Evolutionary conservation across 2,329 filamentous ascomycete species (phyloP).

Genomic region (Fusarium papillatum): DNA sequence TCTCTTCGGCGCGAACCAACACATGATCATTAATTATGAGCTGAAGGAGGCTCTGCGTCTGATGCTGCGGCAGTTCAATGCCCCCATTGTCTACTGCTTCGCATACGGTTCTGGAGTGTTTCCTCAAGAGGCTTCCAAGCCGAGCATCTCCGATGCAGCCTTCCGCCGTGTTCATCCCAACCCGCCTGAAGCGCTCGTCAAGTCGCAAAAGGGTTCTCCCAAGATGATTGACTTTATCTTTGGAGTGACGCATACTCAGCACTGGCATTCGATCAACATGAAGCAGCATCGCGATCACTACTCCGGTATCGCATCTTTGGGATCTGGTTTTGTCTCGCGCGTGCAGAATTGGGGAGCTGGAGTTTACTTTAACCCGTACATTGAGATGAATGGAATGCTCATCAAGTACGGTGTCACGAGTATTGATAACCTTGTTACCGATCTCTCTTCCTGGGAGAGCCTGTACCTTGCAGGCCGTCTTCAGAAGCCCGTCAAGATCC

Average conservation of each 20-base stretch:
- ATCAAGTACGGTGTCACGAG: slow-evolving; percentile 99
- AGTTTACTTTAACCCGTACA: slow-evolving; percentile 97
- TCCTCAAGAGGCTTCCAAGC: slow-evolving; percentile 74
- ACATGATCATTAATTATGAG: slow-evolving; percentile 95
- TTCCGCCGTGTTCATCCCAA: slow-evolving; percentile 82
- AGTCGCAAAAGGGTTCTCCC: slow-evolving; percentile 87
- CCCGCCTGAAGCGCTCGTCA: slow-evolving; percentile 83
- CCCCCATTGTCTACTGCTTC: slow-evolving; percentile 96
- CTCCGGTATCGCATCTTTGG: slow-evolving; percentile 85
- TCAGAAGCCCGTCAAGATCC: slow-evolving; percentile 98
- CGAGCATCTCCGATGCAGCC: slow-evolving; percentile 67
- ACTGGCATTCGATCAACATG: slow-evolving; percentile 97
- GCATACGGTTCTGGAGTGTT: slow-evolving; percentile 98
- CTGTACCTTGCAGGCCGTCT: slow-evolving; percentile 96
- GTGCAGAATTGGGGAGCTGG: slow-evolving; percentile 96
- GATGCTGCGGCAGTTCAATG: slow-evolving; percentile 91
- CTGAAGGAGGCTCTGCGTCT: slow-evolving; percentile 92
- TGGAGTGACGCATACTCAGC: slow-evolving; percentile 92
- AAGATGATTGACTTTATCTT: slow-evolving; percentile 99
- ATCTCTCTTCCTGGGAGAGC: slow-evolving; percentile 93
- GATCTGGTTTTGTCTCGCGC: slow-evolving; percentile 86
- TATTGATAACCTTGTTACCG: slow-evolving; percentile 87
- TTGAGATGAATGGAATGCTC: slow-evolving; percentile 93
- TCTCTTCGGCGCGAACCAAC: slow-evolving; percentile 93
- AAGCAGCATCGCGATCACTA: slow-evolving; percentile 93